Base-by-base conservation (phyloP, 805 yeast species). In the Metschnikowia cubensis region DNA sequence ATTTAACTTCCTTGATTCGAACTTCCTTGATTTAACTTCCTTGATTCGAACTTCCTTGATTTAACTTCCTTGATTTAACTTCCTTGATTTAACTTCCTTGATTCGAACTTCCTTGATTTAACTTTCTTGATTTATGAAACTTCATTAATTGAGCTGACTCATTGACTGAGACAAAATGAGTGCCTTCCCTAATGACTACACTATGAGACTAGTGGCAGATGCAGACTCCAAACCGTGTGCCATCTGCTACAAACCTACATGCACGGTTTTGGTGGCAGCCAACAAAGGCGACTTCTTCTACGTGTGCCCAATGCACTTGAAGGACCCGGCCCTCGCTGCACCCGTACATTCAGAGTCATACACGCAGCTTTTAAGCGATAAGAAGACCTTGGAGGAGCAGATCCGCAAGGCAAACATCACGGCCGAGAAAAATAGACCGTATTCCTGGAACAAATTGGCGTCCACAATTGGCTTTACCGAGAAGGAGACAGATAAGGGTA, bases 231-330 rank as follows among this genome's bases (percentile, higher is more conserved):
- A 69, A 54, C 61, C 84, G 1, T 81, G 86, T 59, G 54, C 52
- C 18, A 61, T 80, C 13, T 81, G 86, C 65, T 80, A 66, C 62
- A 79, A 78, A 54, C 75, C 81, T 1, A 64, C 81, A 0, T 44
- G 64, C 5, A 57, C 73, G 0, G 85, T 81, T 11, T 59, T 81
- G 32, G 62, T 81, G 6, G 65, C 80, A 2, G 68, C 69, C 25
- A 74, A 71, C 50, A 75, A 74, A 40, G 66, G 60, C 3, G 85
- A 81, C 59, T 80, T 79, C 68, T 77, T 81, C 58, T 80, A 79
- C 57, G 65, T 75, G 3, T 81, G 85, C 60, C 64, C 65, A 6
- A 47, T 65, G 3, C 85, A 81, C 61, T 61, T 81, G 42, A 59
- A 59, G 22, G 85, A 81, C 58, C 64, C 59, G 11, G 65, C 69